Evolutionary conservation across 2,329 filamentous ascomycete species (phyloP), one percentile per base, ranked within the genome.

Genomic region (Cytospora piceicola): DNA sequence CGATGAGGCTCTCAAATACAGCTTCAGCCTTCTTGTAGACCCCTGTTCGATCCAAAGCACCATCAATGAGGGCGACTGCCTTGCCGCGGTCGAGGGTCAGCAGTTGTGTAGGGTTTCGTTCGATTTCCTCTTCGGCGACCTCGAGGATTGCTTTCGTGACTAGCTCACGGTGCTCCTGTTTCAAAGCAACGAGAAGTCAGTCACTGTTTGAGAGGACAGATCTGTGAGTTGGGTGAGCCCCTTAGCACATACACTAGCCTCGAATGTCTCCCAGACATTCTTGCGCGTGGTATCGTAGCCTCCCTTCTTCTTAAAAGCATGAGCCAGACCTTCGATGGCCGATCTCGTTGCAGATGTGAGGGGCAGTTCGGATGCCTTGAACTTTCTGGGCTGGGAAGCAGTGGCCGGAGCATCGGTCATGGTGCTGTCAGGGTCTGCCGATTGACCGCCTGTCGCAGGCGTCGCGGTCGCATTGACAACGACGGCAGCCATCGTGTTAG

Each of bases 221-320:
- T 22, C 7, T 30, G 17, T 15, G n/a, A 12, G 1, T 14, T 15
- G 8, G 27, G 6, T 15, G 17, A 9, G n/a, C 5, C 27, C n/a
- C 3, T 27, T 12, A 22, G 54, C 22, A 58, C 84, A 65, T 83
- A 92, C 90, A 70, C 87, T 89, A 34, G 85, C 84, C 72, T 89
- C 87, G 70, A 92, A 92, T 65, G 91, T 88, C 55, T 90, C 86
- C 85, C 91, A 93, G 14, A 92, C 83, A 71, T 91, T 85, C 74
- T 93, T 94, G 68, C 91, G 88, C 69, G 94, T 85, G 17, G 84
- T 81, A 77, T 95, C 92, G 73, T 94, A 95, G 65, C 90, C 90
- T 67, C 92, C 92, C 77, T 92, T 93, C 79, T 94, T 94, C 78
- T 94, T 94, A 80, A 94, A 94, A 14, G 85, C 89, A 73, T 92